Conservation (phyloP, 2,329 filamentous ascomycete genomes). For the Colletotrichum spaethianum region DNA sequence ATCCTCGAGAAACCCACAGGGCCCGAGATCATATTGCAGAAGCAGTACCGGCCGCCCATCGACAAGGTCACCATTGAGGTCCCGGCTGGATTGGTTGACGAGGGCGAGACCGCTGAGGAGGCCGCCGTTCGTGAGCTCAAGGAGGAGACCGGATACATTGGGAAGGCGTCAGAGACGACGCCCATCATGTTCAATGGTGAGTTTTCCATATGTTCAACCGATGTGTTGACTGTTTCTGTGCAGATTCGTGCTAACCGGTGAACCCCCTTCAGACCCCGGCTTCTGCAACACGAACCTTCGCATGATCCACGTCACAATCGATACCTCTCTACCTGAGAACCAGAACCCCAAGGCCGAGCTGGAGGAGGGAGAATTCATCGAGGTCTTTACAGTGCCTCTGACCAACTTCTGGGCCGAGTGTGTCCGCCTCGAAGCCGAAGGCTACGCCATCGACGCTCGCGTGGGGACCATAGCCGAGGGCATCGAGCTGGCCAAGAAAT, state of each 20-base stretch:
- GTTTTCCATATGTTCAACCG: slow-evolving; percentile 2
- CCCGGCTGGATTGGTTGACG: slow-evolving; percentile 75
- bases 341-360: slow-evolving; percentile 77
- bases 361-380: slow-evolving; percentile 87
- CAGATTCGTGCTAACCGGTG: neutral
- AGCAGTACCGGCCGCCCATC: slow-evolving; percentile 76
- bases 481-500: slow-evolving; percentile 77
- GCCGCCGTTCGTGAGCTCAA: slow-evolving; percentile 75
- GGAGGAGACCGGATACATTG: slow-evolving; percentile 78
- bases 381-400: slow-evolving; percentile 80
- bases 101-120: slow-evolving; percentile 72
- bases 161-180: slow-evolving; percentile 67
- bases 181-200: slow-evolving; percentile 76
- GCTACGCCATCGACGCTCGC: slow-evolving; percentile 84
- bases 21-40: slow-evolving; percentile 74
- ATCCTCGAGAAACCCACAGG: slow-evolving; percentile 71
- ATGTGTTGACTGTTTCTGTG: neutral
- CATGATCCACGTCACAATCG: slow-evolving; percentile 81
- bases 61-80: slow-evolving; percentile 73
- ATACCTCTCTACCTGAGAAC: slow-evolving; percentile 78
- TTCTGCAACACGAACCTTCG: slow-evolving; percentile 78
- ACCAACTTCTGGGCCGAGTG: slow-evolving; percentile 76
- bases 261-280: slow-evolving; percentile 63
- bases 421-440: slow-evolving; percentile 76
- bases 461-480: slow-evolving; percentile 85